Evolutionary conservation across 192 early-diverging fungal genomes (phyloP).

Genomic region (Oehlia diaphana): DNA sequence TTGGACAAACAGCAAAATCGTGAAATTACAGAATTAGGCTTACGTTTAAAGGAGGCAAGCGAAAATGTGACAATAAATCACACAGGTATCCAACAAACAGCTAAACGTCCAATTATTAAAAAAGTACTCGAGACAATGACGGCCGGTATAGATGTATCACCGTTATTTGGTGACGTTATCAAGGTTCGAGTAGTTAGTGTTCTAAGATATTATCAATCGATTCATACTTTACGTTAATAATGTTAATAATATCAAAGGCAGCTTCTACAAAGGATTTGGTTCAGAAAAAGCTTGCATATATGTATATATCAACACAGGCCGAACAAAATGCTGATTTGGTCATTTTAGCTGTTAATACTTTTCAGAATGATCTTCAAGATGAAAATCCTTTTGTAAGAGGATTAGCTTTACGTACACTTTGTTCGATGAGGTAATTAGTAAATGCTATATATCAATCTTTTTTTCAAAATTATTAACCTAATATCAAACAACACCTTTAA

Average conservation of each 20-base stretch:
- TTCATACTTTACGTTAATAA: background rate
- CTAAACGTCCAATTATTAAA: slow-evolving; percentile 18
- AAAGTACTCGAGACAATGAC: slow-evolving; percentile 40
- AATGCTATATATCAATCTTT: background rate
- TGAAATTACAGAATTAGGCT: background rate
- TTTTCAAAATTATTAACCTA: too few species aligned
- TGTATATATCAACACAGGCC: slow-evolving; percentile 38
- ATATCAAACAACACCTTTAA: background rate
- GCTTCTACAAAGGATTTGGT: slow-evolving; percentile 43
- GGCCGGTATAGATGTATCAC: slow-evolving; percentile 43
- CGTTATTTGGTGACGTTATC: slow-evolving; percentile 38
- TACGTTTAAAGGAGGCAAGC: slow-evolving; percentile 4
- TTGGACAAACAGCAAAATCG: background rate
- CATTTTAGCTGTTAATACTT: slow-evolving; percentile 42
- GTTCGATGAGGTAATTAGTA: slow-evolving; percentile 36
- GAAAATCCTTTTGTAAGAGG: slow-evolving; percentile 38
- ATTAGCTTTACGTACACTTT: slow-evolving; percentile 41
- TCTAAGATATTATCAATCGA: background rate
- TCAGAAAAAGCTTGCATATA: slow-evolving; percentile 37
- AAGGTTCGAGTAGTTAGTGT: slow-evolving; percentile 30
- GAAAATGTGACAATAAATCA: slow-evolving; percentile 17
- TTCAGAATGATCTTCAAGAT: slow-evolving; percentile 41
- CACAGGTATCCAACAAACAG: background rate
- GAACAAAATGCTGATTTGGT: slow-evolving; percentile 36
- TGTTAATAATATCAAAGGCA: slow-evolving; percentile 19